Evolutionary conservation across 164 flowering plant species (phyloP).

Genomic region (Dillenia suffruticosa): DNA sequence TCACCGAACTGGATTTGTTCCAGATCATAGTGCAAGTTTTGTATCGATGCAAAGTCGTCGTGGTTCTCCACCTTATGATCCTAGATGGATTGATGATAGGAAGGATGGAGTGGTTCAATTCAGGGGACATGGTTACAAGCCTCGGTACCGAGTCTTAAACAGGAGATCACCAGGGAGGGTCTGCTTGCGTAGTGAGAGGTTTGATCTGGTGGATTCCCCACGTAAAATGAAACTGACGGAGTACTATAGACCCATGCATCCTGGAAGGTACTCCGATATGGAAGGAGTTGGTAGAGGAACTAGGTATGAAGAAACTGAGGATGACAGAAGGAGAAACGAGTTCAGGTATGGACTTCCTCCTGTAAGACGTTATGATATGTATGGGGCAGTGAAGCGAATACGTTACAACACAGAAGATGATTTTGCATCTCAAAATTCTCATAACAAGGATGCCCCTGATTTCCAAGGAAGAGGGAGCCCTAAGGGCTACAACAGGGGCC

Average conservation of each 20-base stretch:
- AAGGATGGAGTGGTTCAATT: conserved; percentile 23
- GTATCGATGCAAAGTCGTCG: conserved; percentile 25
- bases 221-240: conserved; percentile 35
- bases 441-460: conserved; percentile 20
- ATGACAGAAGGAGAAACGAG: conserved; percentile 31
- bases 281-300: conserved; percentile 26
- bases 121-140: conserved; percentile 31
- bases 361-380: conserved; percentile 20
- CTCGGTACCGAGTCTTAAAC: conserved; percentile 14
- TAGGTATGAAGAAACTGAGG: conserved; percentile 26
- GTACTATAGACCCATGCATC: conserved; percentile 30
- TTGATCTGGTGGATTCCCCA: conserved; percentile 24
- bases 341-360: conserved; percentile 27
- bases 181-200: conserved; percentile 21
- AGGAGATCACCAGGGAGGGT: conserved; percentile 39
- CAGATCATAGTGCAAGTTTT: conserved; percentile 23
- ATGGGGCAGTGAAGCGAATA: conserved; percentile 26
- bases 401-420: conserved; percentile 25
- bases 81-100: conserved; percentile 34
- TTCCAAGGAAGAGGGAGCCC: conserved; percentile 26
- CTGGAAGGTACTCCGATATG: conserved; percentile 31
- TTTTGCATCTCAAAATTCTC: conserved; percentile 17
- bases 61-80: conserved; percentile 24
- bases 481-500: conserved; percentile 18
- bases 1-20: conserved; percentile 22